Evolutionary conservation across 331 rosid species (phyloP).

Genomic region (Acacia concinna): DNA sequence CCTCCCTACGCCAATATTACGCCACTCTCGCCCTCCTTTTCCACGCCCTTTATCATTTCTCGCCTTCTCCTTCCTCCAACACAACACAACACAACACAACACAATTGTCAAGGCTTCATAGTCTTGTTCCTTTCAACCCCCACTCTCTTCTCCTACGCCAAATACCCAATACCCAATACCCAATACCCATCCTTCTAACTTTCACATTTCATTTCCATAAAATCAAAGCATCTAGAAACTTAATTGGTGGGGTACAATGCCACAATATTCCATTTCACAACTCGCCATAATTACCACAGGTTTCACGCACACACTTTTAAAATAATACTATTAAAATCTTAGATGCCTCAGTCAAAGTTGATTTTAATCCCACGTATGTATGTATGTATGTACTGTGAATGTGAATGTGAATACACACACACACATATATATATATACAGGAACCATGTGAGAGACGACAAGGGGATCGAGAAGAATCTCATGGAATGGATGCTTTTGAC

Average conservation of each 20-base stretch:
- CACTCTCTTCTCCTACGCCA: neutral
- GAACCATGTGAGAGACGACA: neutral
- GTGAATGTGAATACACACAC: neutral
- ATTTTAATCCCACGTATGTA: neutral
- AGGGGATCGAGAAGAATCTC: neutral
- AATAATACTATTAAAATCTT: too few species aligned
- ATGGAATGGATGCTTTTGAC: neutral
- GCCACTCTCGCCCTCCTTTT: neutral
- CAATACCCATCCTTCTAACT: neutral
- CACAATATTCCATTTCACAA: neutral
- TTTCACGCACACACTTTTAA: neutral
- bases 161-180: neutral
- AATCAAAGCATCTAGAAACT: neutral
- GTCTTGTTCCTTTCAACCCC: neutral
- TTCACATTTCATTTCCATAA: neutral
- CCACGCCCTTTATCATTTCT: neutral
- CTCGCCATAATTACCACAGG: neutral
- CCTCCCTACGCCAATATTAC: conserved; percentile 17
- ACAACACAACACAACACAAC: too few species aligned
- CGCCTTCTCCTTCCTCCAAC: neutral
- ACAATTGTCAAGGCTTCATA: too few species aligned
- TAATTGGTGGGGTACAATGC: neutral
- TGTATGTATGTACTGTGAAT: too few species aligned
- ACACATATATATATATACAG: too few species aligned
- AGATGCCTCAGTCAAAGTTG: neutral